Base-by-base conservation (phyloP, 345 rosid genomes). In the Streptanthus diversifolius region DNA sequence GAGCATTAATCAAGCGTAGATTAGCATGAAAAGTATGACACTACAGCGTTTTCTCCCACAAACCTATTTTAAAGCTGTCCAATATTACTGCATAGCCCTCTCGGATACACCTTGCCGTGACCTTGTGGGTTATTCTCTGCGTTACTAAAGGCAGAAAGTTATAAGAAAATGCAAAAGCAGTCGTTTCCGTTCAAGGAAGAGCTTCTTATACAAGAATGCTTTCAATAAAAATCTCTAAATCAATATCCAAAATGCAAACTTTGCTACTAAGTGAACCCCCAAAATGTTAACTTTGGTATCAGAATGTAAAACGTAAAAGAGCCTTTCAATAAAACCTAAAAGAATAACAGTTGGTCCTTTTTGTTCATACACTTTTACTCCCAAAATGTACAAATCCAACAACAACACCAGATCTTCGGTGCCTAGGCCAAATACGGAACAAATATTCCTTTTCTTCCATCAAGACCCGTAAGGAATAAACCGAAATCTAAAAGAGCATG, bases 61-160 rank as follows among this genome's bases (percentile, higher is more conserved):
- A 24, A 65, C 66, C 71, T 65, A 65, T 66, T 35, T 36, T 11
- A 45, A 68, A 56, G 65, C 59, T 44, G 14, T 54, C 17, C 24
- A 32, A 30, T 11, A 17, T 37, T 40, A 72, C 63, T 52, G 60
- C 30, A 29, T 62, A 39, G 14, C 21, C 21, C 49, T 61, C 52
- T 30, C 24, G 1, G 13, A 62, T 12, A 72, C 45, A 52, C 70
- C 63, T 59, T 10, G 47, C 33, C 3, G 25, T 9, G 18, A 41
- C 40, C 63, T 70, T 48, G 37, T 48, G 48, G 49, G 36, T 11
- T 61, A 8, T 40, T 15, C 53, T 18, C 53, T 68, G 54, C 30
- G 2, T 5, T 8, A 56, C 2, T 6, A 41, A n/a, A 62, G 40
- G 44, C 43, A 8, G 30, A 39, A n/a, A 70, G 37, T 18, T 41